These are phyloP conservation scores for Plasmodium vinckei DNA, from an alignment of 169 alveolate species.

Conservation along the genomic window DNA sequence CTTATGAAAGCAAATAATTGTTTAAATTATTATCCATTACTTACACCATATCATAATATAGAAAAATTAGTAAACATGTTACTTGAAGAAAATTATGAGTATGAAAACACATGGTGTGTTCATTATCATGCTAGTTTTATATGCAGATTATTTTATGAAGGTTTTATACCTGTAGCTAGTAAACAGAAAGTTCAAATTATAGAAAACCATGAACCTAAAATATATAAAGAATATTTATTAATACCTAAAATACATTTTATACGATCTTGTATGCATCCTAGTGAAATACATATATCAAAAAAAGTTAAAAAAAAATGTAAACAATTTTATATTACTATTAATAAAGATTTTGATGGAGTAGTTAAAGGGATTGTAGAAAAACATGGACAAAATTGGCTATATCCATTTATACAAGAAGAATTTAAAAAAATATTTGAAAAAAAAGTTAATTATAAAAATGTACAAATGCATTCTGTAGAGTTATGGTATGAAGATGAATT, in stretches of 20 bases:
- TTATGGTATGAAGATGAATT: constrained; percentile 78
- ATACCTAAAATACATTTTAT: constrained; percentile 81
- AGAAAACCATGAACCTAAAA: constrained; percentile 22
- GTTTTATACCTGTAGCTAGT: constrained; percentile 81
- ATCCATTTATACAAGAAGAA: constrained; percentile 80
- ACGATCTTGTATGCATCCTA: constrained; percentile 79
- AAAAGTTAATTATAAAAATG: constrained; percentile 30
- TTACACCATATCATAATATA: constrained; percentile 77
- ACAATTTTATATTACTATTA: constrained; percentile 73
- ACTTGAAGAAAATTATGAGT: constrained; percentile 50
- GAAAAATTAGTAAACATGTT: constrained; percentile 44
- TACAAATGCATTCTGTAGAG: constrained; percentile 81
- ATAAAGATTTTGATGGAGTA: constrained; percentile 80
- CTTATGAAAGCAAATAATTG: constrained; percentile 34
- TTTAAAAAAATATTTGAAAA: constrained; percentile 79
- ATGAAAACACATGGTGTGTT: constrained; percentile 84
- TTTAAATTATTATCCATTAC: constrained; percentile 63
- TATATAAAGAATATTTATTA: constrained; percentile 33
- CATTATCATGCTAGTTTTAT: constrained; percentile 79
- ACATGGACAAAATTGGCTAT: constrained; percentile 86
- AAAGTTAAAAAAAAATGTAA: constrained; percentile 73
- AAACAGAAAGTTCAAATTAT: constrained; percentile 23
- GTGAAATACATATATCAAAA: constrained; percentile 77
- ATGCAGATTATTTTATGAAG: constrained; percentile 70
- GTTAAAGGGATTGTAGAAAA: constrained; percentile 80